Percentiles rank a stretch among this genome's conserved stretches.
Conservation (phyloP, 495 filamentous ascomycete genomes). For the Neurospora hispaniola region DNA sequence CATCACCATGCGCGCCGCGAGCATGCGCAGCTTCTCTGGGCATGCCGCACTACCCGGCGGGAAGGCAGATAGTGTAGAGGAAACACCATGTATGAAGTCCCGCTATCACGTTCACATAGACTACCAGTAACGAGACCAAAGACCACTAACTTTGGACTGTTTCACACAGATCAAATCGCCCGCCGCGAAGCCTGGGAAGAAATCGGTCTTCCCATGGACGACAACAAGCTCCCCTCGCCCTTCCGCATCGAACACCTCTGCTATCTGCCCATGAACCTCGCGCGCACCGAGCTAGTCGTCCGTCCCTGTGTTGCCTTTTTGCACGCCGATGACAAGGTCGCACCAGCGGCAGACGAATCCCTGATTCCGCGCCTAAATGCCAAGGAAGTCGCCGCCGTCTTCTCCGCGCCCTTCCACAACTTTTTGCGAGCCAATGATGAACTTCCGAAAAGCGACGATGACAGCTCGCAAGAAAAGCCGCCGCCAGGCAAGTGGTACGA, state of each 20-base stretch:
- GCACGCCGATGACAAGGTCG: constrained; percentile 32
- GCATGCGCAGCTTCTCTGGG: constrained; percentile 53
- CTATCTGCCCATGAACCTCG: constrained; percentile 68
- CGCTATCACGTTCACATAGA: constrained; percentile 35
- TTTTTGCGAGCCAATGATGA: constrained; percentile 51
- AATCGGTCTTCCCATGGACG: constrained; percentile 68
- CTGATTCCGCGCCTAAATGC: constrained; percentile 73
- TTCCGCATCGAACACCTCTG: constrained; percentile 79
- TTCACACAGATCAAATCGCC: constrained; percentile 60
- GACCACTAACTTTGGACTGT: constrained; percentile 12
- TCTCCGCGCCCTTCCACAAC: constrained; percentile 69
- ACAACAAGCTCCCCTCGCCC: constrained; percentile 50
- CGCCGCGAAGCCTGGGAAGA: constrained; percentile 84
- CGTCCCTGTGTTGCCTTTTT: constrained; percentile 79
- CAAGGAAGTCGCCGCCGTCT: constrained; percentile 83
- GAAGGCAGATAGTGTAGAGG: constrained; percentile 39
- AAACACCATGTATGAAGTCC: constrained; percentile 37
- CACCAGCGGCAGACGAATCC: constrained; percentile 46
- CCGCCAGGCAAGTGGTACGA: constrained; percentile 57
- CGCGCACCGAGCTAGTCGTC: constrained; percentile 70
- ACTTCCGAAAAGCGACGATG: constrained; percentile 3
- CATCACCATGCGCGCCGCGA: constrained; percentile 74
- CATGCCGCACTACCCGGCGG: constrained; percentile 86
- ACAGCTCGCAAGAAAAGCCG: constrained; percentile 18
- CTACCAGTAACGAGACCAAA: background rate